These are phyloP conservation scores for Penicillium psychrosexuale DNA, from an alignment of 2,329 filamentous ascomycete genomes.

Conservation along the genomic window DNA sequence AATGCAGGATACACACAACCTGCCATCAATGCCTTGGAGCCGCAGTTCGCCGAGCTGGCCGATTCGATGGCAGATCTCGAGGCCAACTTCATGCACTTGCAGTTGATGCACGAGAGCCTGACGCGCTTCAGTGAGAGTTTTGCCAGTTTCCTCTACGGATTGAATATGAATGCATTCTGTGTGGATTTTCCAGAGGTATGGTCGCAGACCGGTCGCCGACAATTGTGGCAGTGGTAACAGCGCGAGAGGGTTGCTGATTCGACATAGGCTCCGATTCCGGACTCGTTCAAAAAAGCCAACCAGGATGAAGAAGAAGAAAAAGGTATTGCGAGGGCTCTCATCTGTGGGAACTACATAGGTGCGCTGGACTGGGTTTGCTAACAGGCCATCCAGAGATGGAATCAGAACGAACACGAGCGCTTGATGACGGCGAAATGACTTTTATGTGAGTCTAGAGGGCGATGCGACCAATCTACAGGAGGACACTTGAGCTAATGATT, in stretches of 20 bases:
- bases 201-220: not conserved
- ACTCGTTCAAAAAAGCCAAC: constrained; percentile 72
- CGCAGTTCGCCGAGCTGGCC: constrained; percentile 86
- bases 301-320: constrained; percentile 52
- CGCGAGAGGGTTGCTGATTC: not conserved
- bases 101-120: constrained; percentile 93
- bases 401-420: constrained; percentile 31
- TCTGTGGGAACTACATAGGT: not conserved
- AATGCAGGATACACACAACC: constrained; percentile 52
- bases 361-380: constrained; percentile 1
- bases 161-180: constrained; percentile 99
- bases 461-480: not conserved
- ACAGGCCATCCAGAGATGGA: constrained; percentile 33
- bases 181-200: constrained; percentile 91
- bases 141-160: constrained; percentile 86
- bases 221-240: not conserved
- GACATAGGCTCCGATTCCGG: constrained; percentile 69
- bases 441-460: constrained; percentile 64
- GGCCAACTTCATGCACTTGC: constrained; percentile 95
- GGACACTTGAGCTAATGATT: not conserved
- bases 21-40: constrained; percentile 73
- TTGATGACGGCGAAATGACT: constrained; percentile 67
- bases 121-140: constrained; percentile 94
- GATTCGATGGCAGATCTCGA: constrained; percentile 95
- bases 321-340: constrained; percentile 32